phyloP scores from a whole-genome alignment of 1,284 basidiomycete species.

The Tilletia setariae region DNA sequence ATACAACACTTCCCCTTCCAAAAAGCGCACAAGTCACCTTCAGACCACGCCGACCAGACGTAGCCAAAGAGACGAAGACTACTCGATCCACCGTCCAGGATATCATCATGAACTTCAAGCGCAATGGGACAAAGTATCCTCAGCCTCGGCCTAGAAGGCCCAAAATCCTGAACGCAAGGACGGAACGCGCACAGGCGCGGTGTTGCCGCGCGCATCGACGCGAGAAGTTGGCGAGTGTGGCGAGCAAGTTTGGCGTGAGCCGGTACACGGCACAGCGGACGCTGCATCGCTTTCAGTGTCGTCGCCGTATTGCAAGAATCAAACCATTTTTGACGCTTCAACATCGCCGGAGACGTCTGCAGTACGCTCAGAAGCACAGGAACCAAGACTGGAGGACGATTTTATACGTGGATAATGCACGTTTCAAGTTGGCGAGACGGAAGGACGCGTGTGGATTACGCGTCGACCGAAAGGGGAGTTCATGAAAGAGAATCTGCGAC shows the following conservation, averaged over 20 bases:
- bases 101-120: background rate
- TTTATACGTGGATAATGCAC: background rate
- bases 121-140: background rate
- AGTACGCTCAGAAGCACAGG: background rate
- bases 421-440: background rate
- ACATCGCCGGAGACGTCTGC: background rate
- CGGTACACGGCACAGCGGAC: background rate
- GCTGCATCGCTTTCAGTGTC: background rate
- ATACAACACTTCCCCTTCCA: background rate
- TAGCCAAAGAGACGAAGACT: background rate
- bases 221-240: background rate
- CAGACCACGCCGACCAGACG: background rate
- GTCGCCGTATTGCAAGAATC: background rate
- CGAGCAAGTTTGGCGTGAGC: background rate
- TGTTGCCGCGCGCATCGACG: background rate
- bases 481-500: background rate
- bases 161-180: background rate
- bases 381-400: background rate
- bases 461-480: background rate
- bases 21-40: background rate
- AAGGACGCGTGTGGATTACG: background rate
- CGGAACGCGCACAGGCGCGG: background rate
- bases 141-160: background rate
- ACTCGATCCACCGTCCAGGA: background rate
- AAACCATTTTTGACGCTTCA: background rate